phyloP scores from a whole-genome alignment of 2,329 filamentous ascomycete genomes.

The Seiridium unicorne region DNA sequence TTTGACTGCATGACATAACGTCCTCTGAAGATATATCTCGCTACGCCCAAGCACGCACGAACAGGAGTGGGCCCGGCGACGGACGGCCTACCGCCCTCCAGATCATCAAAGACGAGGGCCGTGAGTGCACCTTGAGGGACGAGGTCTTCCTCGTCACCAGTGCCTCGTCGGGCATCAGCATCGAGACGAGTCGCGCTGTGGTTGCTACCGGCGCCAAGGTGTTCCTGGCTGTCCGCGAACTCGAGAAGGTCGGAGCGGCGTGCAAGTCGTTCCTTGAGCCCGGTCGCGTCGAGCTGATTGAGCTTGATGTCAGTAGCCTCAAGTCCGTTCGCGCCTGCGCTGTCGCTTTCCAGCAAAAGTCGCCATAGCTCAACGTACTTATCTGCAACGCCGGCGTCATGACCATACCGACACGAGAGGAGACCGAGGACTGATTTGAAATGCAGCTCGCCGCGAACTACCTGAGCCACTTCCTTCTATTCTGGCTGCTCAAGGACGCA shows the following conservation, averaged over 20 bases:
- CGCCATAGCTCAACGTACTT: conserved; percentile 14
- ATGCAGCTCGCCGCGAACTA: conserved; percentile 17
- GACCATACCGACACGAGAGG: conserved; percentile 23
- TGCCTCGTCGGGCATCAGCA: conserved; percentile 13
- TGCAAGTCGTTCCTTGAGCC: conserved; percentile 8
- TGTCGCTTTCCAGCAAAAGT: conserved; percentile 10
- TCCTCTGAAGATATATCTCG: too few species aligned
- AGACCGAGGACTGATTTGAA: conserved; percentile 21
- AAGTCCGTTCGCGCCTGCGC: conserved; percentile 12
- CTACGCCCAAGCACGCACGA: too few species aligned
- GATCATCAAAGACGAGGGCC: too few species aligned
- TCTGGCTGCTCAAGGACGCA: conserved; percentile 13
- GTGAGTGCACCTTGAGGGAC: too few species aligned
- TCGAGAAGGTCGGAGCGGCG: conserved; percentile 13
- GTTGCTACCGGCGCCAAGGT: conserved; percentile 12
- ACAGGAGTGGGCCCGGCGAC: too few species aligned
- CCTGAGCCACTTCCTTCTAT: conserved; percentile 16
- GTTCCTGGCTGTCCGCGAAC: conserved; percentile 14
- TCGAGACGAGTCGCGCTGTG: conserved; percentile 12
- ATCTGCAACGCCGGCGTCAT: conserved; percentile 24
- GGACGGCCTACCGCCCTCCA: too few species aligned
- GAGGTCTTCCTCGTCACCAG: conserved; percentile 17
- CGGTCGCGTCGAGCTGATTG: conserved; percentile 13
- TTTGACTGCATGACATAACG: too few species aligned
- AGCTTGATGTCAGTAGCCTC: conserved; percentile 14